Percentiles rank a stretch among this genome's conserved stretches.
These are phyloP conservation scores for Onygenales sp. DNA, from an alignment of 2,329 filamentous ascomycete species.

Conservation along the genomic window DNA sequence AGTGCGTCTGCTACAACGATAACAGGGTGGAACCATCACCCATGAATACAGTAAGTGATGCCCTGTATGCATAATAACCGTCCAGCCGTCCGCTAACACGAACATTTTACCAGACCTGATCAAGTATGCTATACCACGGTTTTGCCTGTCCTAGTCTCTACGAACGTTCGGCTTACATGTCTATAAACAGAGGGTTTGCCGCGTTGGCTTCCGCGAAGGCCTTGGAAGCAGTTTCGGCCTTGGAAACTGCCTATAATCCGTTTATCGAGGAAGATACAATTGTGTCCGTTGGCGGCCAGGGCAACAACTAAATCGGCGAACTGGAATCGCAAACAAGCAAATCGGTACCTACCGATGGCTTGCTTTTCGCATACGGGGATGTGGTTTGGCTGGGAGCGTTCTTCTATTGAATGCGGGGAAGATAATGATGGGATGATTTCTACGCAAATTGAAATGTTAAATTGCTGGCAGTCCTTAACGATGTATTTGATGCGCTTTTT, in stretches of 20 bases:
- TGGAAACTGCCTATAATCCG: constrained; percentile 52
- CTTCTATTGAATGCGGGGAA: no score
- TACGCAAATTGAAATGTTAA: no score
- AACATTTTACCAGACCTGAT: constrained; percentile 24
- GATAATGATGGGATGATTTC: no score
- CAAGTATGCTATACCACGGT: constrained; percentile 25
- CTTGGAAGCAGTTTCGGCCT: constrained; percentile 56
- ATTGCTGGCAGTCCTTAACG: no score
- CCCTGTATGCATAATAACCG: neutral
- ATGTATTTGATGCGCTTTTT: no score
- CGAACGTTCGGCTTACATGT: constrained; percentile 18
- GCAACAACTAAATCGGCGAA: neutral
- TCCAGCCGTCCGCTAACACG: constrained; percentile 10
- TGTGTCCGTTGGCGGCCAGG: constrained; percentile 39
- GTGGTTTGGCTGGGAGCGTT: no score
- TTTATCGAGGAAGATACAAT: constrained; percentile 69
- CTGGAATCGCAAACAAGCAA: neutral
- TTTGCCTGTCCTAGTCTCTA: neutral
- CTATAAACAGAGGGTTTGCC: constrained; percentile 58
- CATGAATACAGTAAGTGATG: constrained; percentile 63
- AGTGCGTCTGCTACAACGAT: neutral
- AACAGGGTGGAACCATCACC: constrained; percentile 61
- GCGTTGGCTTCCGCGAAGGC: constrained; percentile 61
- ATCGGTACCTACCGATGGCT: no score
- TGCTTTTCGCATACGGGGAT: no score